Conservation (phyloP, 257 asterid genomes). For the Solanum microdontum region DNA sequence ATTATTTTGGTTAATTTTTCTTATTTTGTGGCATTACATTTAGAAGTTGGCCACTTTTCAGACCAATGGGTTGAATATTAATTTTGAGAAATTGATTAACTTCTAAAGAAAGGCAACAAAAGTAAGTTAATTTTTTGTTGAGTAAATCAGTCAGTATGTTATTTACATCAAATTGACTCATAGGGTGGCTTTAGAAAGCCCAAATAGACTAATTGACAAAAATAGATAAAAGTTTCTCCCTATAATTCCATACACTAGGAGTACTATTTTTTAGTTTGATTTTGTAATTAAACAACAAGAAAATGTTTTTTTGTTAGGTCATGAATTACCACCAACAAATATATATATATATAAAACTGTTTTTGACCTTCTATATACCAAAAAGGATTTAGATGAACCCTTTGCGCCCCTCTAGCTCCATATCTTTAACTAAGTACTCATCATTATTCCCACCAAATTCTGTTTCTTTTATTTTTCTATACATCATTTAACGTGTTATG, state of each 20-base stretch:
- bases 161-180: neutral
- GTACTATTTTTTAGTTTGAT: neutral
- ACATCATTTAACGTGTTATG: neutral
- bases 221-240: neutral
- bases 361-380: neutral
- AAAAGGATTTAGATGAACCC: neutral
- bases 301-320: neutral
- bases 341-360: neutral
- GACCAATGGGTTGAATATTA: neutral
- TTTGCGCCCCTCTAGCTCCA: neutral
- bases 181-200: neutral
- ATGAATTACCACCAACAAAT: neutral
- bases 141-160: neutral
- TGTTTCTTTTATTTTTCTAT: constrained; percentile 10
- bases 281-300: neutral
- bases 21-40: neutral
- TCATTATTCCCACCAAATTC: constrained; percentile 19
- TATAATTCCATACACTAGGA: neutral
- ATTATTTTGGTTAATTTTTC: neutral
- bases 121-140: neutral
- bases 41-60: neutral
- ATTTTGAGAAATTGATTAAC: neutral
- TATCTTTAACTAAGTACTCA: constrained; percentile 6
- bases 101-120: neutral
- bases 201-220: neutral